phyloP scores from a whole-genome alignment of 2,329 filamentous ascomycete genomes.

The Botrytis cinerea region DNA sequence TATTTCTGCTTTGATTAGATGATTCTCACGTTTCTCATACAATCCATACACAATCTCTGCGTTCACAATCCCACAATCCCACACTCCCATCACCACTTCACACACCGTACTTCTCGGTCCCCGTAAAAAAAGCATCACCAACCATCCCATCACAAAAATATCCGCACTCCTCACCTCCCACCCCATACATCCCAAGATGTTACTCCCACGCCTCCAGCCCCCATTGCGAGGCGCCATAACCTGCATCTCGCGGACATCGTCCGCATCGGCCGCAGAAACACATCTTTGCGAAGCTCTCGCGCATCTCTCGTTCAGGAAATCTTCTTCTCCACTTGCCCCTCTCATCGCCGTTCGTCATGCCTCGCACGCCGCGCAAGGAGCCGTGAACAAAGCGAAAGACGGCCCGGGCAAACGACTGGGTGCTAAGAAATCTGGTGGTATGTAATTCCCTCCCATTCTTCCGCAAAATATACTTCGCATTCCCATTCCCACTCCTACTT shows the following conservation, averaged over 20 bases:
- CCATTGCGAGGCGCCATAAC: conserved; percentile 46
- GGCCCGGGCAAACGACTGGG: conserved; percentile 84
- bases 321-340: conserved; percentile 24
- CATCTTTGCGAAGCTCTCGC: conserved; percentile 40
- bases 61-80: neutral
- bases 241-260: conserved; percentile 34
- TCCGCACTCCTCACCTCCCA: conserved; percentile 1
- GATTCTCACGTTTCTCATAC: neutral
- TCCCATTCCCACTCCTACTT: neutral
- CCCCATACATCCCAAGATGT: conserved; percentile 41
- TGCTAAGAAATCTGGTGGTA: conserved; percentile 89
- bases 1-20: neutral
- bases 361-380: conserved; percentile 60
- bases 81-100: neutral
- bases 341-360: conserved; percentile 39
- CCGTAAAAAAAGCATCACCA: conserved; percentile 20
- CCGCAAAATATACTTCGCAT: neutral
- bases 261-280: conserved; percentile 22
- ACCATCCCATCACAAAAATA: conserved; percentile 14
- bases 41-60: neutral
- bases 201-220: conserved; percentile 49
- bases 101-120: neutral
- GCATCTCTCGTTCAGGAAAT: conserved; percentile 32
- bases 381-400: conserved; percentile 70
- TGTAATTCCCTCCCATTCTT: conserved; percentile 35